A percentile compares a stretch with the other conserved stretches of the same genome.
These are phyloP conservation scores for Opeltia flavorubescens DNA, from an alignment of 495 filamentous ascomycete genomes.

Conservation along the genomic window DNA sequence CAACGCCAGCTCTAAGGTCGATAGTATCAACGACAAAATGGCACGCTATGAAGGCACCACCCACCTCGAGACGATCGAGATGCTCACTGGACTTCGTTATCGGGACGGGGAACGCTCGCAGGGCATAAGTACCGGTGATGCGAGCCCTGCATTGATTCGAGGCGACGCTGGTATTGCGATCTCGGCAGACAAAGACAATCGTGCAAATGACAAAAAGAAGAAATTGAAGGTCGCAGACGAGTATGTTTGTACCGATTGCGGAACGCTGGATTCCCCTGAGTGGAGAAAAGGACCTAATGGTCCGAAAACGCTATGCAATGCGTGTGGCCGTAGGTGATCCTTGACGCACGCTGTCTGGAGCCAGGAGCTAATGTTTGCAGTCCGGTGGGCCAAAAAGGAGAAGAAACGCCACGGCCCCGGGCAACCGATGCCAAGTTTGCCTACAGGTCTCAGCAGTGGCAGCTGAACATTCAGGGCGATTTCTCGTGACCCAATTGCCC, in stretches of 20 bases:
- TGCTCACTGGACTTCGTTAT: constrained; percentile 81
- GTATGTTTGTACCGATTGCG: constrained; percentile 94
- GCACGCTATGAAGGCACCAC: constrained; percentile 57
- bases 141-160: constrained; percentile 63
- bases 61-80: constrained; percentile 81
- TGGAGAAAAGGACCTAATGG: constrained; percentile 92
- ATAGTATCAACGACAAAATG: constrained; percentile 67
- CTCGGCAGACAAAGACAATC: constrained; percentile 54
- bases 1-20: constrained; percentile 49
- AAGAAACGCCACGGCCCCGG: constrained; percentile 39
- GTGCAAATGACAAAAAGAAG: constrained; percentile 65
- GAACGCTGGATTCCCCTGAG: constrained; percentile 85
- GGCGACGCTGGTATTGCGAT: constrained; percentile 81
- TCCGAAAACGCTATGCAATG: constrained; percentile 94
- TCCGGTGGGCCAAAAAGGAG: constrained; percentile 67
- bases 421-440: constrained; percentile 12
- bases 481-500: neutral
- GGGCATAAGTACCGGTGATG: constrained; percentile 77
- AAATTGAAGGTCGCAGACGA: constrained; percentile 83
- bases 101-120: constrained; percentile 77
- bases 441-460: constrained; percentile 13
- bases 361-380: constrained; percentile 15
- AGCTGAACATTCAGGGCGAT: constrained; percentile 6
- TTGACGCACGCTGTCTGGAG: constrained; percentile 2
- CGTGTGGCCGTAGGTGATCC: constrained; percentile 59